A percentile compares a stretch with the other conserved stretches of the same genome.
These are phyloP conservation scores for Vicia sativa DNA, from an alignment of 306 rosid genomes.

Conservation along the genomic window DNA sequence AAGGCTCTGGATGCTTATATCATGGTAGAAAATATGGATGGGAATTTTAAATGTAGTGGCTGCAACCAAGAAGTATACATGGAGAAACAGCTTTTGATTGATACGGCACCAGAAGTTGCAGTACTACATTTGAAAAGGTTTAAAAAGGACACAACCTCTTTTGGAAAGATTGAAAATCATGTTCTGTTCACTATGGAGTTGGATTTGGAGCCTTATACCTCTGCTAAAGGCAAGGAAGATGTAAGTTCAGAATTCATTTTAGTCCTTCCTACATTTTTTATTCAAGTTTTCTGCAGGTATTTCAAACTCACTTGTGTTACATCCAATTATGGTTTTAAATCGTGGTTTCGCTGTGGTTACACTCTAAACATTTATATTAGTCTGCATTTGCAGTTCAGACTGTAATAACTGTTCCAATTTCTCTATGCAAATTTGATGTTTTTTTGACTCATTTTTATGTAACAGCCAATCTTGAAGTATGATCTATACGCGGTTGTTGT, in stretches of 20 bases:
- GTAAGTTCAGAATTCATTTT: constrained; percentile 42
- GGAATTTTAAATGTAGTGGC: not conserved
- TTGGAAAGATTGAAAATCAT: constrained; percentile 55
- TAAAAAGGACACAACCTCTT: constrained; percentile 41
- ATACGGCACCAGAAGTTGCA: constrained; percentile 14
- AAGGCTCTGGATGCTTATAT: constrained; percentile 64
- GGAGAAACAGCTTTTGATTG: constrained; percentile 6
- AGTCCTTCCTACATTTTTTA: not conserved
- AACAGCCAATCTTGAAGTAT: constrained; percentile 54
- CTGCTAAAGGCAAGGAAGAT: constrained; percentile 1
- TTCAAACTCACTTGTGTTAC: not conserved
- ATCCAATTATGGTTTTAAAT: not conserved
- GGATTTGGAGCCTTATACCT: constrained; percentile 54
- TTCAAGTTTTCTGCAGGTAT: not conserved
- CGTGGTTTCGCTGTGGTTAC: not conserved
- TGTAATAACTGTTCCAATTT: not conserved
- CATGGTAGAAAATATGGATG: constrained; percentile 56
- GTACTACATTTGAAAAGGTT: constrained; percentile 53
- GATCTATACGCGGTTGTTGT: constrained; percentile 69
- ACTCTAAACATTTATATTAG: not conserved
- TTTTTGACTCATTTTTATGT: constrained; percentile 9
- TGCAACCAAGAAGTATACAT: not conserved
- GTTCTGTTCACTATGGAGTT: constrained; percentile 54
- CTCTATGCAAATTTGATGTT: not conserved
- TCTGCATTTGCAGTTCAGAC: not conserved